Evolutionary conservation across 805 yeast species (phyloP).

Genomic region (Nakazawaea pomicola): DNA sequence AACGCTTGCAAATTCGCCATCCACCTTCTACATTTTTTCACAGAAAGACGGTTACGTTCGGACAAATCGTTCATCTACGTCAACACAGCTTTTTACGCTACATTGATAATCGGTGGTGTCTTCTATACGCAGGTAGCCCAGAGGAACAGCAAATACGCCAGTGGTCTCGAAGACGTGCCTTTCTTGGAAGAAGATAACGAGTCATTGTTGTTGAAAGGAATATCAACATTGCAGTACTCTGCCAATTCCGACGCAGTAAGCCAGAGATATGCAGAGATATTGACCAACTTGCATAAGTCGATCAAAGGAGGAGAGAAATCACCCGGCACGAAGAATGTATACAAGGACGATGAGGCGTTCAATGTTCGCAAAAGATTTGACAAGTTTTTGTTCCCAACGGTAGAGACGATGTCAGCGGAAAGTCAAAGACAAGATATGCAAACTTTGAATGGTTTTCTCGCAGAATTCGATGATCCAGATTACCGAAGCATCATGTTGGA

Average conservation of each 20-base stretch:
- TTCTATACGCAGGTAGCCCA: conserved; percentile 18
- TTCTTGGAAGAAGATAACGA: conserved; percentile 14
- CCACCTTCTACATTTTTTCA: conserved; percentile 26
- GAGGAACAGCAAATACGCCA: not conserved
- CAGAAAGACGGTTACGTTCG: conserved; percentile 26
- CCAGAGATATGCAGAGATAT: conserved; percentile 16
- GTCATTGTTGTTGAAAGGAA: conserved; percentile 15
- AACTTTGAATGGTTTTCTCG: conserved; percentile 15
- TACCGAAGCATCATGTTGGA: conserved; percentile 17
- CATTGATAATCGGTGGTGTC: conserved; percentile 29
- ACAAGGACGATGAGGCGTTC: conserved; percentile 6
- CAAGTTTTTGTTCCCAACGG: conserved; percentile 14
- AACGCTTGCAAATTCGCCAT: conserved; percentile 31
- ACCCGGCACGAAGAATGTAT: conserved; percentile 2
- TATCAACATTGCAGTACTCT: conserved; percentile 13
- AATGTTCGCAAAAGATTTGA: conserved; percentile 16
- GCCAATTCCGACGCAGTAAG: conserved; percentile 15
- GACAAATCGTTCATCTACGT: conserved; percentile 30
- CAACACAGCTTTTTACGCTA: conserved; percentile 31
- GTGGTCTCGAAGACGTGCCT: conserved; percentile 9
- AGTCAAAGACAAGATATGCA: conserved; percentile 12
- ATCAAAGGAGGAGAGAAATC: conserved; percentile 11
- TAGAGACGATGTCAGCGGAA: conserved; percentile 4
- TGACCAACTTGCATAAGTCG: conserved; percentile 16
- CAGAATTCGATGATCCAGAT: conserved; percentile 12